These are phyloP conservation scores for Ploettnerulaceae sp. DNA, from an alignment of 2,329 filamentous ascomycete species.

Conservation along the genomic window DNA sequence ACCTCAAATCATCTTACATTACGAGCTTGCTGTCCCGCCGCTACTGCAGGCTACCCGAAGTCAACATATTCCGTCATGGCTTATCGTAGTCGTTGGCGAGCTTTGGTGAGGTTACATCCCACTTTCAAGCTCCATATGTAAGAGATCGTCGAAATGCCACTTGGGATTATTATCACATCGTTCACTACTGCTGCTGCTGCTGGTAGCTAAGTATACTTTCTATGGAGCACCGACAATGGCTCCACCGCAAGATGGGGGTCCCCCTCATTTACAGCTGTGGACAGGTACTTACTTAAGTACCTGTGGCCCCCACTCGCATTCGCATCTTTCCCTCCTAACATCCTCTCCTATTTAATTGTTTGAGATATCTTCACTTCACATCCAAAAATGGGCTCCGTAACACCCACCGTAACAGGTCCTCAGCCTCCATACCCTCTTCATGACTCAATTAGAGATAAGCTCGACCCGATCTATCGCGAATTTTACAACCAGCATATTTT, in stretches of 20 bases:
- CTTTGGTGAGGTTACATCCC: no score
- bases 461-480: slow-evolving; percentile 24
- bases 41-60: no score
- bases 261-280: background rate
- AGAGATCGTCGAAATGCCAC: background rate
- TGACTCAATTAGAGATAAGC: slow-evolving; percentile 20
- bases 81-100: no score
- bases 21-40: no score
- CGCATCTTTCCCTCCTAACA: background rate
- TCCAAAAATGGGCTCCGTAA: slow-evolving; percentile 19
- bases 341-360: background rate
- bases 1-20: no score
- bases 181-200: background rate
- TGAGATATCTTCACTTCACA: slow-evolving; percentile 1
- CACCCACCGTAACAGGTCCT: slow-evolving; percentile 6
- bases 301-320: background rate
- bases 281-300: background rate
- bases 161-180: background rate
- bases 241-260: background rate
- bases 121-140: slow-evolving; percentile 2
- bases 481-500: slow-evolving; percentile 30
- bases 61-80: no score
- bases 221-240: background rate
- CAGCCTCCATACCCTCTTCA: slow-evolving; percentile 31
- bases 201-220: background rate